Base-by-base conservation (phyloP, 495 filamentous ascomycete genomes). In the Aspergillus campestris region DNA sequence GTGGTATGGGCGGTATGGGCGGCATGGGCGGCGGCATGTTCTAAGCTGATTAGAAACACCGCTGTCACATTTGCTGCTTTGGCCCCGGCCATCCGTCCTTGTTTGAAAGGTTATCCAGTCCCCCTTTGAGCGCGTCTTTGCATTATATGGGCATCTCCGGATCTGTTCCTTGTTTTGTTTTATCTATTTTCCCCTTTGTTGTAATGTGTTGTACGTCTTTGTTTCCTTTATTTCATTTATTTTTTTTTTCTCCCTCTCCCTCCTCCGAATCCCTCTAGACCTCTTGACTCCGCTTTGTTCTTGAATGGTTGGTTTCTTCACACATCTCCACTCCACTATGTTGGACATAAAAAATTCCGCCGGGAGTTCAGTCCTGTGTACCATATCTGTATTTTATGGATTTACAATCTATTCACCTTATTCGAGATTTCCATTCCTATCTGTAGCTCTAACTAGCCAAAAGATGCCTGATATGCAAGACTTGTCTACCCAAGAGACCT, bases 1-100 rank as follows among this genome's bases (percentile, higher is more conserved):
- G 77, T 24, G 81, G 80, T 35, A 84, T 84, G 77, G 82, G 81
- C 39, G 81, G 82, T 40, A 83, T 85, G 75, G 84, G 83, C 31
- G 82, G 80, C 44, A 73, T 69, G 72, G 72, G 62, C 56, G 67
- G 67, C 34, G 67, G 67, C 57, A 71, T 71, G 67, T 71, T 71
- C 64, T 71, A 71, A 67, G 45, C 51, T 64, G 57, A 24, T 24
- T 24, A 24, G 18, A 24, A 24, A 24, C 18, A 1, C 18, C 18
- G 18, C 18, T 24, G 18, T 24, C 18, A 24, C 18, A 24, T 24
- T 24, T 24, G 18, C 18, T 43, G 45, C 50, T 46, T 33, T 39
- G 30, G 38, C 42, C 45, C 48, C 38, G 36, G 47, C 36, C 47
- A 48, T 38, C 43, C 11, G 27, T 48, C 47, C 31, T 38, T 47